Percentiles rank a stretch among this genome's conserved stretches.
Evolutionary conservation across 2,329 filamentous ascomycete genomes (phyloP).

Genomic region (Conoideocrella luteorostrata): DNA sequence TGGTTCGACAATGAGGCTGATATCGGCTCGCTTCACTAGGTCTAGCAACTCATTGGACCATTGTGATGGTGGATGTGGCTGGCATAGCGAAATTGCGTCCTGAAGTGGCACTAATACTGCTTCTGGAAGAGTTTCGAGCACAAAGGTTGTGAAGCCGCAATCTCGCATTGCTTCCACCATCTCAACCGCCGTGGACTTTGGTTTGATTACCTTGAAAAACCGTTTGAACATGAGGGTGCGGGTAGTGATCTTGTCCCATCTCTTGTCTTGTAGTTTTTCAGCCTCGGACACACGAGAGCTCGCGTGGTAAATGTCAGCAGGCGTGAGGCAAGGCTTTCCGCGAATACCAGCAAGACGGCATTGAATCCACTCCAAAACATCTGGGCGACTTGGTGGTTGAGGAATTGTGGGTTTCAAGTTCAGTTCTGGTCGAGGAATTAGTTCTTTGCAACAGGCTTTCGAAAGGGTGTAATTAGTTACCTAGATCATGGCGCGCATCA

Average conservation of each 20-base stretch:
- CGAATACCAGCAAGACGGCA: constrained; percentile 34
- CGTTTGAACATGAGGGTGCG: constrained; percentile 64
- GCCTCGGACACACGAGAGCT: constrained; percentile 28
- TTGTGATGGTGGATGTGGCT: constrained; percentile 69
- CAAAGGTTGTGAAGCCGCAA: constrained; percentile 57
- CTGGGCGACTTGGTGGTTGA: constrained; percentile 28
- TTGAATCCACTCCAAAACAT: constrained; percentile 50
- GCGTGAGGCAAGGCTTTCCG: constrained; percentile 32
- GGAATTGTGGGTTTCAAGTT: constrained; percentile 25
- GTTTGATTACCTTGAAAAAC: constrained; percentile 55
- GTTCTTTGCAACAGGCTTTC: background rate
- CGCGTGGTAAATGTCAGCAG: constrained; percentile 39
- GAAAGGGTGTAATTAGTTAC: constrained; percentile 21
- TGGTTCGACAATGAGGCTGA: constrained; percentile 58
- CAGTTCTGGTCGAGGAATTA: constrained; percentile 21
- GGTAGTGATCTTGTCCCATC: constrained; percentile 49
- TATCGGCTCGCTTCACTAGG: constrained; percentile 75
- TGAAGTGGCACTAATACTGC: constrained; percentile 73
- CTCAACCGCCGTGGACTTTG: constrained; percentile 47
- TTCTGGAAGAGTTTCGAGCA: constrained; percentile 81
- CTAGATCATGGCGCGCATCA: constrained; percentile 30
- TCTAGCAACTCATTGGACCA: constrained; percentile 69
- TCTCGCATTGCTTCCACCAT: constrained; percentile 69
- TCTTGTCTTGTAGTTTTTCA: constrained; percentile 28
- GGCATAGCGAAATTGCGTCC: constrained; percentile 79